Evolutionary conservation across 192 early-diverging fungal genomes (phyloP).

Genomic region (Rhizophagus prolifer): DNA sequence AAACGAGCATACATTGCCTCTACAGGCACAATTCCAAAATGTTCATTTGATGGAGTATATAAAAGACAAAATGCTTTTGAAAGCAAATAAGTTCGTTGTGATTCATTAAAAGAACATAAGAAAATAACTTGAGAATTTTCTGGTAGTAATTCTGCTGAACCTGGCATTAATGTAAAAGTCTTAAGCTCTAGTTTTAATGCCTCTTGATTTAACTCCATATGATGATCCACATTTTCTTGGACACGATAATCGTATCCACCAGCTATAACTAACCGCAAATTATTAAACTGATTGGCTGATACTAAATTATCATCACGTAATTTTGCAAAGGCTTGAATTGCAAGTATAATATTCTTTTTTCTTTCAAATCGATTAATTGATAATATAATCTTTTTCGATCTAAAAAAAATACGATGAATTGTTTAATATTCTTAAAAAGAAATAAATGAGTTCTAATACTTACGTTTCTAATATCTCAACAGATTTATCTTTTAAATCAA

Average conservation of each 20-base stretch:
- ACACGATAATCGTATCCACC: slow-evolving; percentile 88
- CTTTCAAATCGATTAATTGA: slow-evolving; percentile 98
- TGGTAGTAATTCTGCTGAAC: slow-evolving; percentile 35
- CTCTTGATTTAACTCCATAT: slow-evolving; percentile 64
- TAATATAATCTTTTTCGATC: slow-evolving; percentile 47
- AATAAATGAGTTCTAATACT: slow-evolving; percentile 19
- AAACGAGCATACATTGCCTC: slow-evolving; percentile 90
- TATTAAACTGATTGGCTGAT: slow-evolving; percentile 32
- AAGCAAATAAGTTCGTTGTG: slow-evolving; percentile 74
- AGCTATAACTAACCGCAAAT: slow-evolving; percentile 69
- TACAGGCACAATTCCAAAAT: slow-evolving; percentile 96
- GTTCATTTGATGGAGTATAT: slow-evolving; percentile 93
- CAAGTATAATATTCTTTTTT: slow-evolving; percentile 86
- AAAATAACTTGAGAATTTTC: slow-evolving; percentile 71
- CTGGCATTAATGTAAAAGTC: slow-evolving; percentile 44
- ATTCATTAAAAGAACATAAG: slow-evolving; percentile 83
- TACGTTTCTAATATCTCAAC: slow-evolving; percentile 52
- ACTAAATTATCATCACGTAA: slow-evolving; percentile 35
- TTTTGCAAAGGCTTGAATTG: slow-evolving; percentile 70
- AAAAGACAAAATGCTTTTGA: slow-evolving; percentile 60
- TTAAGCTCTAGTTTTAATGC: slow-evolving; percentile 50
- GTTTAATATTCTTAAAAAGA: slow-evolving; percentile 18
- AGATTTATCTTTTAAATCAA: slow-evolving; percentile 53
- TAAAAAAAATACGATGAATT: neutral
- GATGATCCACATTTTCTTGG: slow-evolving; percentile 84